Base-by-base conservation (phyloP, 1,139 yeast species). In the Geotrichum phurueaensis region DNA sequence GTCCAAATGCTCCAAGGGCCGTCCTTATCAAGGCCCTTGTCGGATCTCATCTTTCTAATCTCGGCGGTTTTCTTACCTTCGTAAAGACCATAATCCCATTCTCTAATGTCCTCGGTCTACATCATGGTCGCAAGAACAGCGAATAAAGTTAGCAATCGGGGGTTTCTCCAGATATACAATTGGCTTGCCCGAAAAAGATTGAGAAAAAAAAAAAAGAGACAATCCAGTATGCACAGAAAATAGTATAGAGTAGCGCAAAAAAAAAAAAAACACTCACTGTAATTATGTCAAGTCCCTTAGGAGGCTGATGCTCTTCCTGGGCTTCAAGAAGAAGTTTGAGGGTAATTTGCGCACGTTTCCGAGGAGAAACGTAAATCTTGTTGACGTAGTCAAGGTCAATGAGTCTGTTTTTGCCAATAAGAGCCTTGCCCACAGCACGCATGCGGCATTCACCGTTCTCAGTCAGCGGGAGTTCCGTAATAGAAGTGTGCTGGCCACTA, bases 81-180 rank as follows among this genome's bases (percentile, higher is more conserved):
- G 73, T 92, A 92, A 69, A 89, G 95, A 67, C 98, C 98, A 70
- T 92, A 92, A 67, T 89, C 95, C 97, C 98, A 92, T 75, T 92
- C 98, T 65, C 95, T 81, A 57, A 90, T 75, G 57, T 87, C 84
- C 65, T 87, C 92, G 22, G 82, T 82, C 53, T 76, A 73, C 50
- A 31, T n/a, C 2, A n/a, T 1, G 18, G 7, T 4, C 25, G 6
- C 4, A 47, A 55, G 81, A 69, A 27, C 31, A 27, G 31, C 9
- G 9, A 2, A 2, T 78, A 49, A 22, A 6, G 33, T 27, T 31
- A 48, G 47, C 18, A 39, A 15, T 7, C 7, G n/a, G n/a, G 45
- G 18, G 15, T n/a, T 13, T 39, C 15, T 33, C n/a, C 39, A 2
- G n/a, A 13, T 33, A 33, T 9, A 12, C n/a, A 33, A 33, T 13